These are phyloP conservation scores for Bonia amplexicaulis DNA, from an alignment of 176 grass and related monocot genomes.

Conservation along the genomic window DNA sequence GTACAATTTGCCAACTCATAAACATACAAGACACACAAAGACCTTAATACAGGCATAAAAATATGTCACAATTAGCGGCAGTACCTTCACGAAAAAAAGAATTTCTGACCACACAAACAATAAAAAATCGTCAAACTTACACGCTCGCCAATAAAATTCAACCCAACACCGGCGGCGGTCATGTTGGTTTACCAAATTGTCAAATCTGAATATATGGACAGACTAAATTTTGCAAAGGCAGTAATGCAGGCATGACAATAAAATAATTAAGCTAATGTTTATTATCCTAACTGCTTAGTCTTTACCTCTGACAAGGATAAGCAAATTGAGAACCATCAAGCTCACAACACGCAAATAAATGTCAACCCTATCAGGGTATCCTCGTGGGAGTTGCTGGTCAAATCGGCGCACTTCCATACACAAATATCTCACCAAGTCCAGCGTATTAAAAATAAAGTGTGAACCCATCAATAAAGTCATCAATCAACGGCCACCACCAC, in stretches of 20 bases:
- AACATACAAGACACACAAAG: not conserved
- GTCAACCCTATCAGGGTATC: constrained; percentile 30
- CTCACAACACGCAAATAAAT: constrained; percentile 9
- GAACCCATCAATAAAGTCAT: constrained; percentile 1
- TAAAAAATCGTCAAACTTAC: not conserved
- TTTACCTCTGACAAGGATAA: constrained; percentile 26
- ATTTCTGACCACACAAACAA: not conserved
- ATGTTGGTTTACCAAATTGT: not conserved
- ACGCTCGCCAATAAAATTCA: not conserved
- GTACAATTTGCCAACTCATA: not conserved
- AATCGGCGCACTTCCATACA: not conserved
- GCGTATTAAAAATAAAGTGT: constrained; percentile 16
- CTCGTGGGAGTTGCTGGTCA: constrained; percentile 31
- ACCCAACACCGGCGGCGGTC: not conserved
- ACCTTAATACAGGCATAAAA: not conserved
- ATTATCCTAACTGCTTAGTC: not conserved
- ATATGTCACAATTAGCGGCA: not conserved
- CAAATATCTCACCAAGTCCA: not conserved
- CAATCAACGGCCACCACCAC: not conserved
- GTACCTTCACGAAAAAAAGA: not conserved
- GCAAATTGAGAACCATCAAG: constrained; percentile 17
- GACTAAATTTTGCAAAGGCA: not conserved
- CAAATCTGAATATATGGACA: not conserved
- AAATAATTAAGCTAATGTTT: not conserved
- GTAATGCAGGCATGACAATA: constrained; percentile 4